Evolutionary conservation across 129 eudicot genomes (phyloP), one percentile per base, ranked within the genome.

Genomic region (Centaurea solstitialis): DNA sequence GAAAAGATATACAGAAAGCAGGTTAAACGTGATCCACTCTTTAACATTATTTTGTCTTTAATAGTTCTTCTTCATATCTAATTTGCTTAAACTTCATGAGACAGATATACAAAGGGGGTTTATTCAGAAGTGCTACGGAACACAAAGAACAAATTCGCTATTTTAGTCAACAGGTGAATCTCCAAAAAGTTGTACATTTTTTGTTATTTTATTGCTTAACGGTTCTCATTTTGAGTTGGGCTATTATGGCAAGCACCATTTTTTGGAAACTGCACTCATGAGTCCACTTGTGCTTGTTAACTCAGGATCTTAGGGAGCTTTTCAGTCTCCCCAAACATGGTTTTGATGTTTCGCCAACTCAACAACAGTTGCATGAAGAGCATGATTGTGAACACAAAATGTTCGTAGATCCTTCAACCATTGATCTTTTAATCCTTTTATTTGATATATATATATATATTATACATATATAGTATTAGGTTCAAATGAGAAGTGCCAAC

Each of bases 61-160:
- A 24, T 38, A 45, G 28, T 62, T 23, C 43, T 50, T 82, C 39
- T 13, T 76, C 21, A 76, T 26, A 70, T 70, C 69, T 83, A 61
- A 76, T 18, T 18, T 65, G 24, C 50, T 74, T 17, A 65, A 69
- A 18, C 26, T 65, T 35, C 4, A 12, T 82, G 37, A 40, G 50
- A 2, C 86, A 96, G 99, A 86, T 96, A 85, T 96, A 79, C 85
- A 96, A 96, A 88, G 99, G 98, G 21, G 98, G 99, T 3, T 86
- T 96, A 73, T 96, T 96, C 82, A 96, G 80, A 91, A 96, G 97
- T 78, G 99, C 99, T 73, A 96, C 99, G 12, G 99, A 96, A 76
- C 99, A 96, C 83, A 96, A 91, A 86, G 99, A 93, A 69, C 98
- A 93, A 86, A 91, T 90, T 68, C 93, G 98, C 2, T 96, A 96